Evolutionary conservation across 441 rosid genomes (phyloP).

Genomic region (Gossypium davidsonii): DNA sequence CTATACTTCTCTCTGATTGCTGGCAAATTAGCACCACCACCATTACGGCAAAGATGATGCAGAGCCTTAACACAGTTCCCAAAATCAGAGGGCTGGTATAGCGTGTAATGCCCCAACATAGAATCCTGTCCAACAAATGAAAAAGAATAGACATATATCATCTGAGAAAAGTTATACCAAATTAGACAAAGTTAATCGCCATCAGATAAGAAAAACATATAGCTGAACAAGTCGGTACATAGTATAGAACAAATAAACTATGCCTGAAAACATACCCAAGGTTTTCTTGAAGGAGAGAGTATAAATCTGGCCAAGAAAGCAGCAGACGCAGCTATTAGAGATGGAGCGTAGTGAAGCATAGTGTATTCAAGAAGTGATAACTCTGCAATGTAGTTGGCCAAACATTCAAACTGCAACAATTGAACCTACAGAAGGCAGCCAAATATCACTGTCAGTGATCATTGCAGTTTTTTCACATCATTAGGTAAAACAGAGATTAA

Average conservation of each 20-base stretch:
- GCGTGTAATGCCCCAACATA: slow-evolving; percentile 41
- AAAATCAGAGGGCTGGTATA: slow-evolving; percentile 35
- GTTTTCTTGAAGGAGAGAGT: slow-evolving; percentile 56
- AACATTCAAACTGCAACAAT: slow-evolving; percentile 65
- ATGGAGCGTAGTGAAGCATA: slow-evolving; percentile 71
- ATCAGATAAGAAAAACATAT: not conserved
- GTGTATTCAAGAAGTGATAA: slow-evolving; percentile 68
- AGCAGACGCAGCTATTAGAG: slow-evolving; percentile 80
- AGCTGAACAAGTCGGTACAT: not conserved
- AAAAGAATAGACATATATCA: slow-evolving; percentile 11
- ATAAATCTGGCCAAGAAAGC: slow-evolving; percentile 69
- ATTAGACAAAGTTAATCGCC: not conserved
- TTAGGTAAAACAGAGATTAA: not conserved
- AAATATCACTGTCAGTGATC: not conserved
- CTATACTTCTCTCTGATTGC: slow-evolving; percentile 36
- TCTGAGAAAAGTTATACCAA: not conserved
- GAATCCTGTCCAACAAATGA: slow-evolving; percentile 32
- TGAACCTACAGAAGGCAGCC: slow-evolving; percentile 36
- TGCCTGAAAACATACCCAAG: slow-evolving; percentile 48
- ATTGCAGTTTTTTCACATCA: not conserved
- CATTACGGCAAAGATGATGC: slow-evolving; percentile 35
- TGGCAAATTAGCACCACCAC: slow-evolving; percentile 26
- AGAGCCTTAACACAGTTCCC: slow-evolving; percentile 44
- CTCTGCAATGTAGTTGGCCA: slow-evolving; percentile 69
- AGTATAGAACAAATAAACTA: not conserved